Evolutionary conservation across 148 eudicot genomes (phyloP).

Genomic region (Nyssa sinensis): DNA sequence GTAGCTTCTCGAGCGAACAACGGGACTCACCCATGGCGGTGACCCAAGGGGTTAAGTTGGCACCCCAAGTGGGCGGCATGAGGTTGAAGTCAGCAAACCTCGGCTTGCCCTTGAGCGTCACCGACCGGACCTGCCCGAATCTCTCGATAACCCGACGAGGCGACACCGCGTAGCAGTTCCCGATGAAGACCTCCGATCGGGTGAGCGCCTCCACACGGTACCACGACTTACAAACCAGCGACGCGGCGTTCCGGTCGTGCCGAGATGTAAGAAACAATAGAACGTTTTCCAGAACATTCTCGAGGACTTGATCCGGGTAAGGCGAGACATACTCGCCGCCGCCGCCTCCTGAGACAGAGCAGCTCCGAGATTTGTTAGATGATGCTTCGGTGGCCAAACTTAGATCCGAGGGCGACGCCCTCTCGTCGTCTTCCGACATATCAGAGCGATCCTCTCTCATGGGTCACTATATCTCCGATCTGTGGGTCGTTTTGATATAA

Average conservation of each 20-base stretch:
- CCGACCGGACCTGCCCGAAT: constrained; percentile 42
- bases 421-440: constrained; percentile 18
- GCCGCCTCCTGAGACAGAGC: constrained; percentile 16
- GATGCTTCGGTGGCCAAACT: neutral
- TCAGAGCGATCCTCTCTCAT: constrained; percentile 1
- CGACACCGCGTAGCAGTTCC: constrained; percentile 65
- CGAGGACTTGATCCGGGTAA: constrained; percentile 65
- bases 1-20: constrained; percentile 48
- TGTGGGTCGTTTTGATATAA: neutral
- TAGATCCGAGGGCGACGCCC: constrained; percentile 9
- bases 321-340: constrained; percentile 30
- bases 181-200: constrained; percentile 66
- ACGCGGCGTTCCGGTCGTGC: constrained; percentile 62
- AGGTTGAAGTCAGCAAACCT: constrained; percentile 75
- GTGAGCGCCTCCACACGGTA: constrained; percentile 61
- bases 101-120: constrained; percentile 62
- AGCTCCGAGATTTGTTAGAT: constrained; percentile 6
- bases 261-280: constrained; percentile 53
- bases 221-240: constrained; percentile 73
- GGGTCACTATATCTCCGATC: constrained; percentile 14
- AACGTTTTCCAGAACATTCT: constrained; percentile 76
- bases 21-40: constrained; percentile 33
- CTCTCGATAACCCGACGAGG: constrained; percentile 48
- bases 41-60: constrained; percentile 50
- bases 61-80: constrained; percentile 67